Evolutionary conservation across 139 green algal genomes (phyloP), one percentile per base, ranked within the genome.

Genomic region (Chlorella vulgaris): DNA sequence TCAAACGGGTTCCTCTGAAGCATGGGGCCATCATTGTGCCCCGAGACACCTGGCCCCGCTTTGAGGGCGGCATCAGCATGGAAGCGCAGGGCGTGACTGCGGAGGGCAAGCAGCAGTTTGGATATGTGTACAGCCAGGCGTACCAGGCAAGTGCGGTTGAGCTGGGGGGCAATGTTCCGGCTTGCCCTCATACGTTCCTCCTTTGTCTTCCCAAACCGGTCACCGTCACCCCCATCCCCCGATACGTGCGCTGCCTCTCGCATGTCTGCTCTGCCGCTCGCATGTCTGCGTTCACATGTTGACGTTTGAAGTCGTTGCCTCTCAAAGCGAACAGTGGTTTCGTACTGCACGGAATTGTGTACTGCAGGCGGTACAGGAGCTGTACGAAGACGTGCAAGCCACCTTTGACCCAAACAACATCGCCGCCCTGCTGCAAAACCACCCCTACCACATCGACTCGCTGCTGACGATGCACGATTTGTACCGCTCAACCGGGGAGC

Each of bases 381-480:
- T 79, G 73, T 79, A 79, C 53, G 73, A 67, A 63, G 31, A 84
- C 62, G 78, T 38, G 69, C 92, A 94, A 79, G 93, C 87, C n/a
- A 90, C 78, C 15, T 88, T 91, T 42, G 93, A 98, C 84, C 95
- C 95, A 58, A 95, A 96, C 82, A 82, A 78, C 53, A 83, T 98
- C 4, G 90, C 71, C 0, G 76, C 74, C 1, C 86, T 98, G 61
- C 69, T 88, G 71, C 83, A 88, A 33, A 85, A 91, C 62, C 81
- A 94, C 55, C 96, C 95, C 0, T 98, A 96, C 86, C 95, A 98
- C 83, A 86, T 96, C 65, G 95, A 98, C 69, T 82, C 90, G 28
- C 88, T 98, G 75, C 86, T 98, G 76, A 89, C 95, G 1, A 95
- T 98, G 90, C 84, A 91, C n/a, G 94, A 98, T 77, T 83, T 97